Evolutionary conservation across 108 stramenopile species (phyloP), one percentile per base, ranked within the genome.

Genomic region (Discostella stelligeroides): DNA sequence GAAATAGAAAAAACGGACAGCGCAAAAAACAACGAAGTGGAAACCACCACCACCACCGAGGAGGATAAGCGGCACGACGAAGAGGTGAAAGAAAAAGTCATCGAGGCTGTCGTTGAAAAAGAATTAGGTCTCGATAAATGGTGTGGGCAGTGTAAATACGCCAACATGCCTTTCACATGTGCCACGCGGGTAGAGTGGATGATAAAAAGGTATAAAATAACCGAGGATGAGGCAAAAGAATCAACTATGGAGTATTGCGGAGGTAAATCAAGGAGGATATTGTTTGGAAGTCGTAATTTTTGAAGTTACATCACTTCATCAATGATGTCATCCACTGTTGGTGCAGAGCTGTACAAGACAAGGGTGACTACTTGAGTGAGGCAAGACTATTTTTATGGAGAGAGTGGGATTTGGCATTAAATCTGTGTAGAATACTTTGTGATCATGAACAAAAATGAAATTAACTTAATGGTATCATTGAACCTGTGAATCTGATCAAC

Each of bases 91-190:
- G 57, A 58, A 39, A 20, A 58, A 20, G 18, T 58, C 34, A 37
- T 58, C 17, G 57, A 34, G 57, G 17, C 57, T 4, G 20, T 58
- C 0, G 39, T 58, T 37, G 57, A 58, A 21, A 58, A 58, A 21
- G 57, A 58, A 4, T 58, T 58, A 15, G 57, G 57, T 37, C 27
- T 58, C 34, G 57, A 58, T 37, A 58, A 58, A 0, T 58, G 30
- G 30, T 58, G 57, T 20, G 57, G 37, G n/a, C 38, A 20, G 15
- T 58, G 57, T 20, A 34, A 20, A 20, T 58, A n/a, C 20, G n/a
- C 17, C 5, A 15, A 37, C 20, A 18, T 20, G 43, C 13, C 13
- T 7, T 9, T 18, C 57, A 39, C 15, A 0, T 58, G 57, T 58
- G 57, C 37, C 57, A 58, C 17, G 10, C 30, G 57, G 10, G 39